Conservation (phyloP, 345 rosid species). For the Dipteronia dyeriana region DNA sequence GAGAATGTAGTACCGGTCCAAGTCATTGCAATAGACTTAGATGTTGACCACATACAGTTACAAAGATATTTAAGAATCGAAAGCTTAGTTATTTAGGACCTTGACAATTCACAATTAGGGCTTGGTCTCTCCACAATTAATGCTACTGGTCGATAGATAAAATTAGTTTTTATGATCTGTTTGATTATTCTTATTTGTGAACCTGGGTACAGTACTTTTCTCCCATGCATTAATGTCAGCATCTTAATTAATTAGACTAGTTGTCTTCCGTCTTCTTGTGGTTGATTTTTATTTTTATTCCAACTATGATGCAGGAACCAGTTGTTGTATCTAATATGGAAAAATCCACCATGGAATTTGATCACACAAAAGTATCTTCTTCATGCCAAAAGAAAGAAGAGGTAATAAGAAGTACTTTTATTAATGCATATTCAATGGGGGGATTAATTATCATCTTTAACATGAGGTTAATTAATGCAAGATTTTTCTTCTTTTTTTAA, state of each 20-base stretch:
- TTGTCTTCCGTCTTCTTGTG: not conserved
- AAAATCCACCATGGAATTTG: conserved; percentile 19
- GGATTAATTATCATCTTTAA: not conserved
- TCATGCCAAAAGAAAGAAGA: conserved; percentile 23
- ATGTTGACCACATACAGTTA: not conserved
- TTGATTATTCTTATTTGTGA: not conserved
- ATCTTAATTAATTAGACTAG: not conserved
- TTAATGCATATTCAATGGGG: not conserved
- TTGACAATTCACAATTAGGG: not conserved
- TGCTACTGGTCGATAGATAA: no score
- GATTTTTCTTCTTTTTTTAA: not conserved
- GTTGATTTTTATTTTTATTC: not conserved
- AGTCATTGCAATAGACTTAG: conserved; percentile 19
- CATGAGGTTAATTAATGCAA: not conserved
- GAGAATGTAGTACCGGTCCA: not conserved
- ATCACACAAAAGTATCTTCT: conserved; percentile 26
- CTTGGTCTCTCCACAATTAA: not conserved
- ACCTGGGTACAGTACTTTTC: not conserved
- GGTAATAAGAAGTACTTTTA: not conserved
- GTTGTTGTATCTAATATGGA: not conserved
- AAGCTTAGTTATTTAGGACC: not conserved
- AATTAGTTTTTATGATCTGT: not conserved
- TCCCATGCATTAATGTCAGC: not conserved
- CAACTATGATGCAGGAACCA: conserved; percentile 19
- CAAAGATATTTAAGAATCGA: not conserved